These are phyloP conservation scores for Elsinoe batatas DNA, from an alignment of 2,329 filamentous ascomycete genomes.

Conservation along the genomic window DNA sequence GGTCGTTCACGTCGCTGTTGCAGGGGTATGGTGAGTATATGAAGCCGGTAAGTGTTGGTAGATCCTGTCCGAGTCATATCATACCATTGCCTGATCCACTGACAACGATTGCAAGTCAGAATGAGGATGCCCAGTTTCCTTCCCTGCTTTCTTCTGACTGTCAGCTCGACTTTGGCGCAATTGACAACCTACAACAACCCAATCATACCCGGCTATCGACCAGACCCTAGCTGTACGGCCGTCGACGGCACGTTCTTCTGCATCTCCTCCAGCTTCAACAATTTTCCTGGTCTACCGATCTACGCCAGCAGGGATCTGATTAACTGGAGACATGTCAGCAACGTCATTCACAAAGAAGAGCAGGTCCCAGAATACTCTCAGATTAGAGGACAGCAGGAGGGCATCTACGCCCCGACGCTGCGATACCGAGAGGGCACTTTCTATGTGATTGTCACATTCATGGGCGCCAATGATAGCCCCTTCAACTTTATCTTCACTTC, in stretches of 20 bases:
- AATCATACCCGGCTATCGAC: conserved; percentile 38
- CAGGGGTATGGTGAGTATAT: neutral
- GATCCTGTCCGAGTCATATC: neutral
- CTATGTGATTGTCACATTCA: conserved; percentile 26
- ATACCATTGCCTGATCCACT: too few relatives aligned
- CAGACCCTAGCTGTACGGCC: conserved; percentile 38
- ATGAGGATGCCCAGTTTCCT: neutral
- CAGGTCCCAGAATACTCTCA: conserved; percentile 27
- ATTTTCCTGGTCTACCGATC: conserved; percentile 38
- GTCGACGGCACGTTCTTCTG: conserved; percentile 37
- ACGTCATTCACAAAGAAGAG: conserved; percentile 27
- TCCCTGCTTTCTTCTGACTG: neutral
- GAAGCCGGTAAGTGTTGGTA: neutral
- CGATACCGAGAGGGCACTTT: conserved; percentile 32
- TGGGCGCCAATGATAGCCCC: conserved; percentile 26
- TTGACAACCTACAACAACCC: conserved; percentile 31
- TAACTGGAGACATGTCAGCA: conserved; percentile 32
- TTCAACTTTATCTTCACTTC: conserved; percentile 39
- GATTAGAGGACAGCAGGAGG: conserved; percentile 15
- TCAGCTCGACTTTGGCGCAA: neutral
- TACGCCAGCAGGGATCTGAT: conserved; percentile 36
- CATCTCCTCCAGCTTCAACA: conserved; percentile 36
- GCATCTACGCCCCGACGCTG: conserved; percentile 35
- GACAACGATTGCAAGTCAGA: neutral
- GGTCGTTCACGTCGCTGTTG: neutral